These are phyloP conservation scores for Neonothopanus nambi DNA, from an alignment of 1,284 basidiomycete species.

Conservation along the genomic window DNA sequence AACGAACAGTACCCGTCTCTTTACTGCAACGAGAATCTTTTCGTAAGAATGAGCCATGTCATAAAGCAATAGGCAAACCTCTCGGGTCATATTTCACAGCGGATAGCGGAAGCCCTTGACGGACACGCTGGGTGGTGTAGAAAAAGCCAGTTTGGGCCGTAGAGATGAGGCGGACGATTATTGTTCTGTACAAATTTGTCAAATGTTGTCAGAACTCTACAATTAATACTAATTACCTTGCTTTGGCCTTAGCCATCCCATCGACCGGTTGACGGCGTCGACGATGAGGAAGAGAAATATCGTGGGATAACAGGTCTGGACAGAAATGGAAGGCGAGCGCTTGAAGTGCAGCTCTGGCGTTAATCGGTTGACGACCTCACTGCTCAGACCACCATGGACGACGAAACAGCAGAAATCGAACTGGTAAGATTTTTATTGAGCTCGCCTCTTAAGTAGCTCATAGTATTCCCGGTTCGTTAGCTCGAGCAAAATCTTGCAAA, in stretches of 20 bases:
- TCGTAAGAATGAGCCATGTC: too few species aligned
- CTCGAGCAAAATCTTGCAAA: slow-evolving; percentile 85
- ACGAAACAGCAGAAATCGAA: slow-evolving; percentile 76
- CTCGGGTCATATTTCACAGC: slow-evolving; percentile 89
- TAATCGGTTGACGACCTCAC: background rate
- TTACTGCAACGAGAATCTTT: slow-evolving; percentile 48
- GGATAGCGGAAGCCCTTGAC: slow-evolving; percentile 71
- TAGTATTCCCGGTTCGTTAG: slow-evolving; percentile 43
- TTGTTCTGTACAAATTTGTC: slow-evolving; percentile 72
- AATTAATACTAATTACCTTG: slow-evolving; percentile 33
- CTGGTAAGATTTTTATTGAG: slow-evolving; percentile 48
- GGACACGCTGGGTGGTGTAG: slow-evolving; percentile 78
- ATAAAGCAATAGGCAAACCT: too few species aligned
- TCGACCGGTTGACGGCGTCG: background rate
- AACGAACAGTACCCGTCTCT: slow-evolving; percentile 73
- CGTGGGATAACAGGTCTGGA: too few species aligned
- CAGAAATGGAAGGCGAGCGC: too few species aligned
- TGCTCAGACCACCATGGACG: slow-evolving; percentile 52
- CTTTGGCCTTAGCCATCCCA: slow-evolving; percentile 33
- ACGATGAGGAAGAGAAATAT: background rate
- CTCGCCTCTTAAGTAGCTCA: slow-evolving; percentile 3
- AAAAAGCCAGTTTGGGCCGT: slow-evolving; percentile 90
- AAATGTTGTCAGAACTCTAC: too few species aligned
- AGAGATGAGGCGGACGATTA: slow-evolving; percentile 84
- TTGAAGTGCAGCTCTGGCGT: too few species aligned